A percentile compares a stretch with the other conserved stretches of the same genome.
Conservation (phyloP, 192 early-diverging fungal species). For the Backusella mclennaniae region DNA sequence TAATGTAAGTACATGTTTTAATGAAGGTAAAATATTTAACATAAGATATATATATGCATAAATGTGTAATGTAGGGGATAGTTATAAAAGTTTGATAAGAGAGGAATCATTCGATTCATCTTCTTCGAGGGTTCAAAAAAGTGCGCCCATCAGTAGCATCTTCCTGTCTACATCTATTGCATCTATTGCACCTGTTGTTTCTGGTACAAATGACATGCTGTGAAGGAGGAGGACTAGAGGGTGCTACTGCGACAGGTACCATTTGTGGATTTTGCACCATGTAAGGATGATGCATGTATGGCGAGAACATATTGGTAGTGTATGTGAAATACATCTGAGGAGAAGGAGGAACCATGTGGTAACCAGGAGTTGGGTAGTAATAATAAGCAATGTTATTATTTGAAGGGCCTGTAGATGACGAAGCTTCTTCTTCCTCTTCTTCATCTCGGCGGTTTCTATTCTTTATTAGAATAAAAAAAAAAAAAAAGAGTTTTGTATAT, state of each 20-base stretch:
- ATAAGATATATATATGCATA: too few relatives aligned
- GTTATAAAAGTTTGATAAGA: too few relatives aligned
- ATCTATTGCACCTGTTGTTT: neutral
- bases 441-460: neutral
- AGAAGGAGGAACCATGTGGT: neutral
- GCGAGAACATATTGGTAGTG: neutral
- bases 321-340: neutral
- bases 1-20: too few relatives aligned
- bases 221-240: neutral
- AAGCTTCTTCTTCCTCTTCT: neutral
- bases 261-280: neutral
- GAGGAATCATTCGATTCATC: too few relatives aligned
- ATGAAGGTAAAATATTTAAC: too few relatives aligned
- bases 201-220: neutral
- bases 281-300: neutral
- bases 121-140: neutral
- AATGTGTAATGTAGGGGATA: too few relatives aligned
- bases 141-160: neutral
- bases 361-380: neutral
- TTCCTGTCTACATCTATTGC: neutral
- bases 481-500: neutral
- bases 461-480: neutral
- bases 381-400: neutral
- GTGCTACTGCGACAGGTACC: neutral
- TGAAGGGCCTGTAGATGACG: neutral